phyloP scores from a whole-genome alignment of 805 yeast genomes.

The Candida nitratophila region DNA sequence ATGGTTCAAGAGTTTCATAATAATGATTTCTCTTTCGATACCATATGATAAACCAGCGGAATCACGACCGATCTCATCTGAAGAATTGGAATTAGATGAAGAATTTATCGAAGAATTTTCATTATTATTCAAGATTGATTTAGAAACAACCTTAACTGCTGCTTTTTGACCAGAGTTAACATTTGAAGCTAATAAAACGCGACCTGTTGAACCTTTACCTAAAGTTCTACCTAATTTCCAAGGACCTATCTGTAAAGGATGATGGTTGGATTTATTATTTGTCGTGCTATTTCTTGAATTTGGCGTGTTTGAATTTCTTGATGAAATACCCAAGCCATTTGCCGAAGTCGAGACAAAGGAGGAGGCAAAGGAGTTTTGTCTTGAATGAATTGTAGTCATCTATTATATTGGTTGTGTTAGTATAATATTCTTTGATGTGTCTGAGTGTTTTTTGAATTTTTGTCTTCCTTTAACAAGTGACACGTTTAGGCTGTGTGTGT shows the following conservation, averaged over 20 bases:
- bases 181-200: slow-evolving; percentile 89
- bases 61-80: slow-evolving; percentile 29
- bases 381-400: slow-evolving; percentile 29
- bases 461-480: too few relatives aligned
- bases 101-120: slow-evolving; percentile 1
- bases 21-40: slow-evolving; percentile 80
- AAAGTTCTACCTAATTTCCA: slow-evolving; percentile 94
- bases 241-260: slow-evolving; percentile 68
- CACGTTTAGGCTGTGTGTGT: too few relatives aligned
- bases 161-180: slow-evolving; percentile 80
- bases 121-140: slow-evolving; percentile 50
- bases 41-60: slow-evolving; percentile 68
- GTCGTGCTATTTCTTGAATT: slow-evolving; percentile 3
- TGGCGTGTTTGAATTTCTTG: neutral
- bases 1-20: slow-evolving; percentile 75
- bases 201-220: slow-evolving; percentile 95
- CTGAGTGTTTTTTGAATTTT: too few relatives aligned
- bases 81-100: neutral
- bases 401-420: neutral
- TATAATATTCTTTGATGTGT: neutral
- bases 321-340: slow-evolving; percentile 25
- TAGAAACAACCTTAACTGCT: slow-evolving; percentile 94
- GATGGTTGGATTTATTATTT: slow-evolving; percentile 18
- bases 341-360: slow-evolving; percentile 41
- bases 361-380: slow-evolving; percentile 57